phyloP scores from a whole-genome alignment of 225 moss, liverwort and hornwort genomes.

The Asterella californica region DNA sequence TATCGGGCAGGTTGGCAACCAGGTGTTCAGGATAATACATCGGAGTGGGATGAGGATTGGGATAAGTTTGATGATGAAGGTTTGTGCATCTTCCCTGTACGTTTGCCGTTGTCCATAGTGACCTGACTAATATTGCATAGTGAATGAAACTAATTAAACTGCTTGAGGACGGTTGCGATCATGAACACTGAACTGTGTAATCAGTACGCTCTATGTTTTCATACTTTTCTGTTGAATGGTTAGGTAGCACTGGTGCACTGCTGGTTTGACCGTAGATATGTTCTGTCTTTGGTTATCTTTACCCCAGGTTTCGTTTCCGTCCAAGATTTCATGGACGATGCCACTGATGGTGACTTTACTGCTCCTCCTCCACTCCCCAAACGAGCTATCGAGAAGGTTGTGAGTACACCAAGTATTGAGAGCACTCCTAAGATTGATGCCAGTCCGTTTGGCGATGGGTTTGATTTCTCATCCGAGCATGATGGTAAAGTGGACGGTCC shows the following conservation, averaged over 20 bases:
- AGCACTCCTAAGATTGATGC: constrained; percentile 47
- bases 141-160: background rate
- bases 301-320: constrained; percentile 55
- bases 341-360: constrained; percentile 18
- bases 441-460: constrained; percentile 37
- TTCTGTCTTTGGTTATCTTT: background rate
- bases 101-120: background rate
- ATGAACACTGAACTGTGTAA: background rate
- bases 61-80: constrained; percentile 73
- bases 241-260: background rate
- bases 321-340: constrained; percentile 53
- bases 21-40: constrained; percentile 61
- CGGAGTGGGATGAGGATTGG: constrained; percentile 73
- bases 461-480: constrained; percentile 57
- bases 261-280: background rate
- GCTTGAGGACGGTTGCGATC: background rate
- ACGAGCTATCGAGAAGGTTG: constrained; percentile 10
- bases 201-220: background rate
- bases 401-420: background rate
- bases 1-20: constrained; percentile 56
- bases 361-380: constrained; percentile 26
- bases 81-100: constrained; percentile 14
- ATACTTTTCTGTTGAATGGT: background rate
- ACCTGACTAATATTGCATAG: background rate
- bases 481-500: constrained; percentile 12